Percentiles rank a stretch among this genome's conserved stretches.
These are phyloP conservation scores for Clavulina sp. DNA, from an alignment of 768 basidiomycete genomes.

Conservation along the genomic window DNA sequence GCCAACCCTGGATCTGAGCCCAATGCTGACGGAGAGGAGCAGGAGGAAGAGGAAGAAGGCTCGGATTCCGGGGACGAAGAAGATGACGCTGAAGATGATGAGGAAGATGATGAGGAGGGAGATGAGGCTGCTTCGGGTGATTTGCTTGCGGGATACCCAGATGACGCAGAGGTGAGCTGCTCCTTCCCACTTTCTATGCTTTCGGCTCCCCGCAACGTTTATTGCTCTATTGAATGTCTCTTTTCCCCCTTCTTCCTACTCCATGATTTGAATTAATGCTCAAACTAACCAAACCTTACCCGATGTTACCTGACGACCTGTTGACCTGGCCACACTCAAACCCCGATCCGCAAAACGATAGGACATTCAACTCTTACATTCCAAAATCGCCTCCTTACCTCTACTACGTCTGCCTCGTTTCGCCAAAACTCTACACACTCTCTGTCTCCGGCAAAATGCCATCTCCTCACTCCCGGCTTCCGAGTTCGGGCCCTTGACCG, in stretches of 20 bases:
- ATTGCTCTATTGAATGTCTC: no score
- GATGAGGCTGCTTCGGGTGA: conserved; percentile 25
- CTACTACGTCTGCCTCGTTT: conserved; percentile 52
- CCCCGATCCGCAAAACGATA: conserved; percentile 18
- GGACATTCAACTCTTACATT: conserved; percentile 79
- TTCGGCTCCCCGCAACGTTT: no score
- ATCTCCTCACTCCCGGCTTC: conserved; percentile 55
- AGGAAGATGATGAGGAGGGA: conserved; percentile 2
- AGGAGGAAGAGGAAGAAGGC: conserved; percentile 11
- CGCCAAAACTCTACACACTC: conserved; percentile 40
- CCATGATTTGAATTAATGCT: conserved; percentile 7
- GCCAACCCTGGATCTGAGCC: conserved; percentile 11
- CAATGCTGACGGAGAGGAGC: conserved; percentile 10
- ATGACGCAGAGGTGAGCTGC: conserved; percentile 56
- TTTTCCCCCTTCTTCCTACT: conserved; percentile 9
- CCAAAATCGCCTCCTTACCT: conserved; percentile 40
- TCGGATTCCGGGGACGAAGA: conserved; percentile 4
- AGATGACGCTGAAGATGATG: conserved; percentile 4
- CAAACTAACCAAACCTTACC: no score
- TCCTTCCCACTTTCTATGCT: conserved; percentile 1
- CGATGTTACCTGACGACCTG: conserved; percentile 2
- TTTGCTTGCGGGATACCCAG: conserved; percentile 60
- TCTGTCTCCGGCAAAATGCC: conserved; percentile 79
- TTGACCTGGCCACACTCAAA: conserved; percentile 6
- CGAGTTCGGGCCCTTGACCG: conserved; percentile 44